Evolutionary conservation across 106 monocot genomes (phyloP).

Genomic region (Apostasia ramifera): DNA sequence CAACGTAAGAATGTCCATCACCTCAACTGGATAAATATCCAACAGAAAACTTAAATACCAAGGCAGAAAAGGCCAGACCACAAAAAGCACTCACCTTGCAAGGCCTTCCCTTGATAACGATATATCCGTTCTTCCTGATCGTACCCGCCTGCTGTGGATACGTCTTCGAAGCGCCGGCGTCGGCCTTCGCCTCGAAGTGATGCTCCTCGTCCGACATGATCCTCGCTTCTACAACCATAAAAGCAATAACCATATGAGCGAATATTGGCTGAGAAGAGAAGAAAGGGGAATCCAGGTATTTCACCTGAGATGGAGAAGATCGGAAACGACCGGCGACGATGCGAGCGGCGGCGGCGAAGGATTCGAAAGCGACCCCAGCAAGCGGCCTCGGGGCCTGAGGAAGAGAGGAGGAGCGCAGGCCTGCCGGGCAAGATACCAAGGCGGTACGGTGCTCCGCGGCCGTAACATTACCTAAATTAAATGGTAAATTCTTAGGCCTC

Average conservation of each 20-base stretch:
- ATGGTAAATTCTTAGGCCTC: neutral
- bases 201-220: slow-evolving; percentile 22
- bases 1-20: no score
- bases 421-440: neutral
- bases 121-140: slow-evolving; percentile 16
- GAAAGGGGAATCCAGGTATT: no score
- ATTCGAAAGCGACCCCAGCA: neutral
- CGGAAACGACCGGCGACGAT: neutral
- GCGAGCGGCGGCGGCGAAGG: neutral
- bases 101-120: slow-evolving; percentile 12
- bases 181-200: slow-evolving; percentile 18
- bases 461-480: neutral
- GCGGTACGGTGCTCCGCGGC: slow-evolving; percentile 1
- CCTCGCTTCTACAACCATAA: slow-evolving; percentile 2
- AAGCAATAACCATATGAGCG: neutral
- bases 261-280: neutral
- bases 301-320: no score
- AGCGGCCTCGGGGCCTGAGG: no score
- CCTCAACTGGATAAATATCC: no score
- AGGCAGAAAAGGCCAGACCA: no score
- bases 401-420: neutral
- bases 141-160: slow-evolving; percentile 18
- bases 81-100: slow-evolving; percentile 7
- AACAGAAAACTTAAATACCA: no score
- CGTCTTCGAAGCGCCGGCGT: slow-evolving; percentile 18